phyloP scores from a whole-genome alignment of 148 eudicot species.

The Amaranthus cruentus region DNA sequence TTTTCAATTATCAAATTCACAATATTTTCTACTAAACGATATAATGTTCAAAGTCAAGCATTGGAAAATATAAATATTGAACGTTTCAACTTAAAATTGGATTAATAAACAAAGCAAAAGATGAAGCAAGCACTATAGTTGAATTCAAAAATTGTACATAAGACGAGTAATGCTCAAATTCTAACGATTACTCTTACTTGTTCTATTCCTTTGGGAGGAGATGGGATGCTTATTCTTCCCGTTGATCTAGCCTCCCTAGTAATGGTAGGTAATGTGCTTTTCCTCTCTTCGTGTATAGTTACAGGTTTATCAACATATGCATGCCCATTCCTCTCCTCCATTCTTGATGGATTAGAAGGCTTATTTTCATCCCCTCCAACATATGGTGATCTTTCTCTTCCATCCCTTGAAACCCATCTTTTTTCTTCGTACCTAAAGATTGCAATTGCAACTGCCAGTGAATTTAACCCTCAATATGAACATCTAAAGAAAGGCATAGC shows the following conservation, averaged over 20 bases:
- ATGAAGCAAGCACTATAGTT: neutral
- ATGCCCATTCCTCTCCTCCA: conserved; percentile 59
- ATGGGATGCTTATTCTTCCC: conserved; percentile 61
- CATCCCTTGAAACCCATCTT: conserved; percentile 80
- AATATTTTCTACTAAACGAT: no score
- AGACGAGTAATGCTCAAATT: neutral
- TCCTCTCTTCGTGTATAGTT: conserved; percentile 45
- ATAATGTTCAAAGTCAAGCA: neutral
- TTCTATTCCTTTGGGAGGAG: conserved; percentile 74
- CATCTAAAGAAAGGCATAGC: neutral
- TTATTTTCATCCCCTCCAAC: conserved; percentile 48
- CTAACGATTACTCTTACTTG: conserved; percentile 35
- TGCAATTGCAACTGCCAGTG: conserved; percentile 12
- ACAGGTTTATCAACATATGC: conserved; percentile 35
- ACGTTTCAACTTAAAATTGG: neutral
- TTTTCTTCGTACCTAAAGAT: conserved; percentile 84
- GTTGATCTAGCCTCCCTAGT: conserved; percentile 38
- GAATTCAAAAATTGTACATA: neutral
- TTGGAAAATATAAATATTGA: neutral
- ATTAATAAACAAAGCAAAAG: neutral
- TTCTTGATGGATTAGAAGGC: conserved; percentile 51
- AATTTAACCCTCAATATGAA: conserved; percentile 10
- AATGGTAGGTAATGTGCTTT: conserved; percentile 38
- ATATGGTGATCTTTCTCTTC: conserved; percentile 51
- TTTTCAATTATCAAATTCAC: no score